phyloP scores from a whole-genome alignment of 2,329 filamentous ascomycete genomes.

The Venturiaceae sp. region DNA sequence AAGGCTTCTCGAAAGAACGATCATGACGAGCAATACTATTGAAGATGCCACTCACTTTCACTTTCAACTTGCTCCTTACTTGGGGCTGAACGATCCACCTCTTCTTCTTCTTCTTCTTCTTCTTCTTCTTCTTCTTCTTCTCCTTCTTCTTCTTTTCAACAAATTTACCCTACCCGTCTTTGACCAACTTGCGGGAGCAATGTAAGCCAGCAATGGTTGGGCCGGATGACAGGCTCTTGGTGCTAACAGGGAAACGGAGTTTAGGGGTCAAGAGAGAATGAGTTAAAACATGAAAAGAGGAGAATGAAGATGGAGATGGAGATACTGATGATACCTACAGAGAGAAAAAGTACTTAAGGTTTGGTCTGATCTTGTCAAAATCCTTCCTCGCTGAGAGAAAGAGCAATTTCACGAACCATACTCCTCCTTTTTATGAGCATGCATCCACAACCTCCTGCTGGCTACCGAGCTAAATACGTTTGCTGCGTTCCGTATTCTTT shows the following conservation, averaged over 20 bases:
- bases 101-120: neutral
- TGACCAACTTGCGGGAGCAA: neutral
- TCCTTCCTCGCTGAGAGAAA: neutral
- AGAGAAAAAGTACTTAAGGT: no score
- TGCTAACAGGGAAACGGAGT: neutral
- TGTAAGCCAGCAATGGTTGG: no score
- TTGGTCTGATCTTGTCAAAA: no score
- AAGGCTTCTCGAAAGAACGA: neutral
- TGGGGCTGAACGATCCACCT: neutral
- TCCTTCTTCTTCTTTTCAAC: neutral
- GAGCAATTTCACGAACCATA: neutral
- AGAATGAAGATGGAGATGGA: no score
- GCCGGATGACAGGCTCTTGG: neutral
- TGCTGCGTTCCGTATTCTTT: neutral
- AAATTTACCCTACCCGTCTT: neutral
- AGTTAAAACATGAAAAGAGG: no score
- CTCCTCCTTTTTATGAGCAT: neutral
- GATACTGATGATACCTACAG: no score
- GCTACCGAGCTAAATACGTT: neutral
- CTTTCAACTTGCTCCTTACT: neutral
- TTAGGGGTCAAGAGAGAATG: no score
- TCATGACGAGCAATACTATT: neutral
- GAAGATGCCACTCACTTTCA: neutral
- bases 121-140: neutral
- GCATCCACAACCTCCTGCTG: neutral